These are phyloP conservation scores for Lophiotrema nucula DNA, from an alignment of 495 filamentous ascomycete genomes.

Conservation along the genomic window DNA sequence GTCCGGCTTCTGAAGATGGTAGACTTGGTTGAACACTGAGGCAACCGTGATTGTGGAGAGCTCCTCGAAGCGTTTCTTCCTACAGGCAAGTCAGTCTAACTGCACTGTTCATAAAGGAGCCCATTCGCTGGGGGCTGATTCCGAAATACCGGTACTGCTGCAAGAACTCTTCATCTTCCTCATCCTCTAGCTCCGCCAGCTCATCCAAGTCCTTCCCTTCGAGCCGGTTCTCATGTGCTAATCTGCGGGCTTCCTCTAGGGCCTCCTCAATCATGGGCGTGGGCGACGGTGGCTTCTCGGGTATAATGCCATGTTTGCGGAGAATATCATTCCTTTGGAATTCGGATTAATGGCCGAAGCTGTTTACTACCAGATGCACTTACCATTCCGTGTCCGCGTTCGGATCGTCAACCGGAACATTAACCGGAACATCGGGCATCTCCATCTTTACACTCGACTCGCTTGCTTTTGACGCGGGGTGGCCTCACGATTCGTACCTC, in stretches of 20 bases:
- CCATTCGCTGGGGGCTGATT: background rate
- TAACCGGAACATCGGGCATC: slow-evolving; percentile 58
- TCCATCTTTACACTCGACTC: too few species aligned
- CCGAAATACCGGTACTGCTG: slow-evolving; percentile 65
- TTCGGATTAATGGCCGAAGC: background rate
- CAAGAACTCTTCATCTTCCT: slow-evolving; percentile 88
- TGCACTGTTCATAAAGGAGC: slow-evolving; percentile 5
- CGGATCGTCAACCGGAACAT: slow-evolving; percentile 90
- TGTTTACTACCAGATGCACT: background rate
- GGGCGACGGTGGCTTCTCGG: slow-evolving; percentile 91
- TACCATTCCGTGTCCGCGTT: slow-evolving; percentile 99
- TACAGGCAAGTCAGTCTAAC: slow-evolving; percentile 33
- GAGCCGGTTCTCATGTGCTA: slow-evolving; percentile 84
- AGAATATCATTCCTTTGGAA: slow-evolving; percentile 91
- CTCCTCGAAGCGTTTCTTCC: slow-evolving; percentile 79
- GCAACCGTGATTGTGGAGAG: slow-evolving; percentile 69
- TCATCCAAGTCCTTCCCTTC: slow-evolving; percentile 94
- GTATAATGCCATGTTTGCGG: slow-evolving; percentile 91
- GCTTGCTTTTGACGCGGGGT: too few species aligned
- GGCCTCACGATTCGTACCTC: too few species aligned
- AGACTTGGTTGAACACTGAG: slow-evolving; percentile 82
- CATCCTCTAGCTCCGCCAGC: slow-evolving; percentile 89
- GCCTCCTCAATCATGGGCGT: slow-evolving; percentile 95
- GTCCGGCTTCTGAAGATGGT: slow-evolving; percentile 89
- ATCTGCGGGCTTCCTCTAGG: slow-evolving; percentile 71